Evolutionary conservation across 768 basidiomycete species (phyloP).

Genomic region (Botryobasidium botryosum): DNA sequence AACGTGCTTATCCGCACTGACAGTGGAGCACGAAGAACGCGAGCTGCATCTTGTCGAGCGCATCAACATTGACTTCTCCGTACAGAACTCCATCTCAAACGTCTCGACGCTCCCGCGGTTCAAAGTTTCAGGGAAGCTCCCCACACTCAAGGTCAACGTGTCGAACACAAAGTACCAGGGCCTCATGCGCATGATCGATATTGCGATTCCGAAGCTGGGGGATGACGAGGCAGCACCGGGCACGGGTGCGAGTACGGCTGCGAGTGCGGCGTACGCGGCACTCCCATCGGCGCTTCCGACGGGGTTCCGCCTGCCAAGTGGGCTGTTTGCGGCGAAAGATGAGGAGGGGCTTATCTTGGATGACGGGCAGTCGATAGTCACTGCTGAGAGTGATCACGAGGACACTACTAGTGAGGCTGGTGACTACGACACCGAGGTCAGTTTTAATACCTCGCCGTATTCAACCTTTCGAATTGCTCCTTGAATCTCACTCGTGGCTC

Average conservation of each 20-base stretch:
- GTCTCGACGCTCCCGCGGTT: slow-evolving; percentile 69
- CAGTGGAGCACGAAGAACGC: slow-evolving; percentile 30
- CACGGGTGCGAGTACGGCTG: slow-evolving; percentile 1
- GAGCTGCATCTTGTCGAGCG: slow-evolving; percentile 76
- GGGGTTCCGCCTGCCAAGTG: slow-evolving; percentile 21
- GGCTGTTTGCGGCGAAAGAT: slow-evolving; percentile 36
- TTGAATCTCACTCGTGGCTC: no score
- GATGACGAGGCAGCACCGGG: slow-evolving; percentile 24
- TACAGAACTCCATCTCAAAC: slow-evolving; percentile 83
- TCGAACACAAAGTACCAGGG: slow-evolving; percentile 84
- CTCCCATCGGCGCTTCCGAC: no score
- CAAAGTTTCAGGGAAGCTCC: slow-evolving; percentile 80
- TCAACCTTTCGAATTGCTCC: no score
- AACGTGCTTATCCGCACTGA: slow-evolving; percentile 65
- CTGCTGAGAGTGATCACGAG: no score
- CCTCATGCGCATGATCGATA: slow-evolving; percentile 82
- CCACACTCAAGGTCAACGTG: slow-evolving; percentile 74
- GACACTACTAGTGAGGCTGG: no score
- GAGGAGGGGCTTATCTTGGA: no score
- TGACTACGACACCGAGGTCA: no score
- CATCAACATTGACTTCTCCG: slow-evolving; percentile 73
- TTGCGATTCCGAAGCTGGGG: slow-evolving; percentile 66
- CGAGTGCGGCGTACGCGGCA: slow-evolving; percentile 14
- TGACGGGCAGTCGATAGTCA: no score
- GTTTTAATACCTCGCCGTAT: no score